Evolutionary conservation across 768 basidiomycete genomes (phyloP).

Genomic region (Amanita molliuscula): DNA sequence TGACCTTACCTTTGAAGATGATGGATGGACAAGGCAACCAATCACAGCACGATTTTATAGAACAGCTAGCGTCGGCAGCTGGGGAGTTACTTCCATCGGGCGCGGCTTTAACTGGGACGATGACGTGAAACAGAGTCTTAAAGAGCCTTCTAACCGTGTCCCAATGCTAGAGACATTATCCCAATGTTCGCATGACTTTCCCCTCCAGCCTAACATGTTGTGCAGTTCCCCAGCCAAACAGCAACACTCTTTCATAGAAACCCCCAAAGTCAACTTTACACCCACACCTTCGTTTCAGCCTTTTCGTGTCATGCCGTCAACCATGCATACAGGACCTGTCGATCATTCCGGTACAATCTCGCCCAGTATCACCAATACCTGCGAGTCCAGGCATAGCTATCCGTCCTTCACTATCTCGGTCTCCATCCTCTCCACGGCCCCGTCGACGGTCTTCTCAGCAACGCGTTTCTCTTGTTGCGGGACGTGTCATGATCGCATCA

Average conservation of each 20-base stretch:
- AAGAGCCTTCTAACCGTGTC: slow-evolving; percentile 7
- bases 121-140: slow-evolving; percentile 11
- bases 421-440: slow-evolving; percentile 51
- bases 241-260: slow-evolving; percentile 22
- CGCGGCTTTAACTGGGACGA: slow-evolving; percentile 70
- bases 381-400: slow-evolving; percentile 7
- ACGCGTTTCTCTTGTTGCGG: slow-evolving; percentile 75
- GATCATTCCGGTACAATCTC: slow-evolving; percentile 25
- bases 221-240: slow-evolving; percentile 25
- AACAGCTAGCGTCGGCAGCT: slow-evolving; percentile 64
- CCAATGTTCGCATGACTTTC: slow-evolving; percentile 11
- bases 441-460: slow-evolving; percentile 77
- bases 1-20: slow-evolving; percentile 58
- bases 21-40: slow-evolving; percentile 53
- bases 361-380: slow-evolving; percentile 21
- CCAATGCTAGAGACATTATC: slow-evolving; percentile 12
- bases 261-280: slow-evolving; percentile 19
- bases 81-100: slow-evolving; percentile 80
- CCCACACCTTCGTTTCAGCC: slow-evolving; percentile 14
- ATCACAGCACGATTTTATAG: slow-evolving; percentile 42
- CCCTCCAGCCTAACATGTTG: slow-evolving; percentile 10
- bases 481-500: slow-evolving; percentile 68
- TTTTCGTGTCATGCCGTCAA: slow-evolving; percentile 17
- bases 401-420: slow-evolving; percentile 25
- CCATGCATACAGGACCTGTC: slow-evolving; percentile 13